Percentiles rank a stretch among this genome's conserved stretches.
Evolutionary conservation across 805 yeast genomes (phyloP).

Genomic region (Candida railenensis): DNA sequence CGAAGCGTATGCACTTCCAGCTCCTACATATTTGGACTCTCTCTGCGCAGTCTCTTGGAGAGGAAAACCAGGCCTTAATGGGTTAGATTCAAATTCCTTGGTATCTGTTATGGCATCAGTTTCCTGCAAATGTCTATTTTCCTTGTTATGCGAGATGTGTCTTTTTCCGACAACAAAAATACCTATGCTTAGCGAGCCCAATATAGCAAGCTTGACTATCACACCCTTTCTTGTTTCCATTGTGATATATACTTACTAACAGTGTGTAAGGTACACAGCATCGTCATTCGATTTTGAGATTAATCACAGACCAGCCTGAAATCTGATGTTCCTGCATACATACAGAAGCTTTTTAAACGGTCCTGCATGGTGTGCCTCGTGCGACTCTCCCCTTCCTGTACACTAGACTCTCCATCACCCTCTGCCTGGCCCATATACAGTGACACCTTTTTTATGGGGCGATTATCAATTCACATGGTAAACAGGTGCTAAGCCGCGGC

Average conservation of each 20-base stretch:
- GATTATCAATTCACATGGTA: neutral
- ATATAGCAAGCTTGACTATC: constrained; percentile 31
- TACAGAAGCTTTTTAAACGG: too few species aligned
- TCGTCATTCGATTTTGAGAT: too few species aligned
- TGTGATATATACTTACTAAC: too few species aligned
- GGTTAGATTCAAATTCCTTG: constrained; percentile 31
- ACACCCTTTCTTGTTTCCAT: constrained; percentile 40
- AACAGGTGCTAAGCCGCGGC: too few species aligned
- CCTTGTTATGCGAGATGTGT: constrained; percentile 33
- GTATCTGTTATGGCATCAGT: constrained; percentile 35
- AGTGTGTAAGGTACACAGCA: too few species aligned
- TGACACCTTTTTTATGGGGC: neutral
- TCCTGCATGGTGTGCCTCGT: too few species aligned
- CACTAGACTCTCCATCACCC: neutral
- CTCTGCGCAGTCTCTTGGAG: constrained; percentile 36
- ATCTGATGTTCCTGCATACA: too few species aligned
- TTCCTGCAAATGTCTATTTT: constrained; percentile 32
- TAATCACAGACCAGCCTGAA: too few species aligned
- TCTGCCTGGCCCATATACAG: neutral
- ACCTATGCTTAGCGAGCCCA: constrained; percentile 29
- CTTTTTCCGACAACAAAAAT: constrained; percentile 34
- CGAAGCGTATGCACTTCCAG: constrained; percentile 59
- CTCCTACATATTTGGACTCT: constrained; percentile 66
- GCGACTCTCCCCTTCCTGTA: too few species aligned
- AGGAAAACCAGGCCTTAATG: constrained; percentile 57